Evolutionary conservation across 805 yeast species (phyloP), one percentile per base, ranked within the genome.

Genomic region (Peterozyma xylosa): DNA sequence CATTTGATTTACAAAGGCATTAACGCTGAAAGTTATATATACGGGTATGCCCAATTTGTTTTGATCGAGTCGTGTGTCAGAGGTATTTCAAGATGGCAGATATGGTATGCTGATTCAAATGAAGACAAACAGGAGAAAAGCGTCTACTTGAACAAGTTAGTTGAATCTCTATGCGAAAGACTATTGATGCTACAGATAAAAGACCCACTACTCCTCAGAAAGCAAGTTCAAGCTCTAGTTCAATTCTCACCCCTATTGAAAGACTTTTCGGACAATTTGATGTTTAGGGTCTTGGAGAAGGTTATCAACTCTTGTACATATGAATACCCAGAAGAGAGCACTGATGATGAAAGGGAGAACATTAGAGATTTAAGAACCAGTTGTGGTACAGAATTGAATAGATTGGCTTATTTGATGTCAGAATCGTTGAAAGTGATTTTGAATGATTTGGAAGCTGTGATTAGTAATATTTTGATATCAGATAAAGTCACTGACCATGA

Each of bases 361-460:
- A 79, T 93, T 37, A 76, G 95, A 46, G 98, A 93, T 56, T 68
- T 95, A 52, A 74, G 97, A 53, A 84, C 93, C 2, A 82, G 89
- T 42, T 86, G 96, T 61, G 99, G 97, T 36, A 88, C 96, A 0
- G 99, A 93, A 62, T 71, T 93, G 46, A 91, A 93, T 60, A 70
- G 99, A 56, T 74, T 93, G 62, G 99, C 97, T 1, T 84, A 90
- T 60, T 73, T 95, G 59, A 90, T 93, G 85, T 98, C 99, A 0
- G 96, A 86, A 52, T 77, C 95, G 0, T 70, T 93, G 51, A 85
- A 82, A 60, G 78, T 76, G 50, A 89, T 91, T 11, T 82, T 86
- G 51, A 76, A 76, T 34, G 96, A 91, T 53, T 66, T 93, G 43
- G 97, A 95, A 59, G 71, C 70, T 38, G 97, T 86, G 0, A 82